A percentile compares a stretch with the other conserved stretches of the same genome.
Conservation (phyloP, 176 grass and related monocot genomes). For the Themeda triandra region DNA sequence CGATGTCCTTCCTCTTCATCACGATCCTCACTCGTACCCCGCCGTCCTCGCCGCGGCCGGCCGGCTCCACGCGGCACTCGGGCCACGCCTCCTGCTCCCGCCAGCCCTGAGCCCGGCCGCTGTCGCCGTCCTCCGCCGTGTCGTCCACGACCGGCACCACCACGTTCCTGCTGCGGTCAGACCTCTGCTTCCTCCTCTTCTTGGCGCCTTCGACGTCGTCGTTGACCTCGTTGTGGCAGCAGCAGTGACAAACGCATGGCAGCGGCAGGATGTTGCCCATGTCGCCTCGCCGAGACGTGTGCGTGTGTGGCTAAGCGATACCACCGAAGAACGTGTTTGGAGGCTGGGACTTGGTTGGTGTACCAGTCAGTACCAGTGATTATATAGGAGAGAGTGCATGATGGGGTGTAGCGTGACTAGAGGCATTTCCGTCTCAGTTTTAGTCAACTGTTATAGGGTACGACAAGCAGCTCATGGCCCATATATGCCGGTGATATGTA, state of each 20-base stretch:
- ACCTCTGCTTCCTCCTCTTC: neutral
- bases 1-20: constrained; percentile 52
- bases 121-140: neutral
- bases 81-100: neutral
- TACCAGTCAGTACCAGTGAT: no score
- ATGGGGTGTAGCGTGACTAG: neutral
- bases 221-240: neutral
- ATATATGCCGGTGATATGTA: neutral
- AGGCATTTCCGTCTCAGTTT: neutral
- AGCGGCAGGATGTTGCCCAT: constrained; percentile 43
- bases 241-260: constrained; percentile 9
- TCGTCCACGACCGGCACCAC: constrained; percentile 26
- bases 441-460: neutral
- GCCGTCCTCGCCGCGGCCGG: neutral
- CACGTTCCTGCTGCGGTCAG: neutral
- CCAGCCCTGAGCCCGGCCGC: no score
- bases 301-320: no score
- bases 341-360: neutral
- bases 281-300: neutral
- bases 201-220: neutral
- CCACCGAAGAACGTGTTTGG: neutral
- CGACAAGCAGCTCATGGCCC: neutral
- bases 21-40: constrained; percentile 43
- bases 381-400: constrained; percentile 4
- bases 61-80: constrained; percentile 13